Evolutionary conservation across 768 basidiomycete genomes (phyloP).

Genomic region (Panus rudis): DNA sequence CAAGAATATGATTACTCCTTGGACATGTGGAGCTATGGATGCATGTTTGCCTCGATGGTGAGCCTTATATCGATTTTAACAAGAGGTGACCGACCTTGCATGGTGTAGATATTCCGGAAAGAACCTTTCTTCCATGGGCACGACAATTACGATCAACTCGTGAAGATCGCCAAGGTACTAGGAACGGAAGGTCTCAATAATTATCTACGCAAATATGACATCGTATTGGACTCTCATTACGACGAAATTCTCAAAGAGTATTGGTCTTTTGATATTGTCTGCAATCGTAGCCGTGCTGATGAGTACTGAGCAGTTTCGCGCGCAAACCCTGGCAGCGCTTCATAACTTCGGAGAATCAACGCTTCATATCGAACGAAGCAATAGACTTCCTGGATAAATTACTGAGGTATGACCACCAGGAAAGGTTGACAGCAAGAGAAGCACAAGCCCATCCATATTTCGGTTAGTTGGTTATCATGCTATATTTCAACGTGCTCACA

Average conservation of each 20-base stretch:
- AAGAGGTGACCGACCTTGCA: background rate
- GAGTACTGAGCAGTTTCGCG: slow-evolving; percentile 53
- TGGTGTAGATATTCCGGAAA: slow-evolving; percentile 87
- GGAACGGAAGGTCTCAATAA: slow-evolving; percentile 92
- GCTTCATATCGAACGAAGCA: slow-evolving; percentile 94
- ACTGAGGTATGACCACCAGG: slow-evolving; percentile 95
- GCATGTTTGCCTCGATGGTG: slow-evolving; percentile 99
- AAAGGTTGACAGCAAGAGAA: slow-evolving; percentile 90
- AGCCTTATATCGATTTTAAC: slow-evolving; percentile 16
- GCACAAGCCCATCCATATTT: slow-evolving; percentile 93
- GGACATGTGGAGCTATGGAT: slow-evolving; percentile 99
- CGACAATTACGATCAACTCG: slow-evolving; percentile 97
- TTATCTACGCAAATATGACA: slow-evolving; percentile 93
- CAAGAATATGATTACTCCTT: slow-evolving; percentile 97
- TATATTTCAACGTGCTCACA: background rate
- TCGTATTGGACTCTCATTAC: slow-evolving; percentile 92
- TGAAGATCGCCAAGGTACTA: slow-evolving; percentile 96
- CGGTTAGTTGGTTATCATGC: slow-evolving; percentile 42
- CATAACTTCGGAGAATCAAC: slow-evolving; percentile 92
- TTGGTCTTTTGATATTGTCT: slow-evolving; percentile 1
- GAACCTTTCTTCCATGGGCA: slow-evolving; percentile 99
- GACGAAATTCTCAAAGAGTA: slow-evolving; percentile 78
- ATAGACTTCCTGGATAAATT: slow-evolving; percentile 95
- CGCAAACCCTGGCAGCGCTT: slow-evolving; percentile 95
- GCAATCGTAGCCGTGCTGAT: slow-evolving; percentile 5